Evolutionary conservation across 371 early-diverging fungal species (phyloP), one percentile per base, ranked within the genome.

Genomic region (Circinella minor): DNA sequence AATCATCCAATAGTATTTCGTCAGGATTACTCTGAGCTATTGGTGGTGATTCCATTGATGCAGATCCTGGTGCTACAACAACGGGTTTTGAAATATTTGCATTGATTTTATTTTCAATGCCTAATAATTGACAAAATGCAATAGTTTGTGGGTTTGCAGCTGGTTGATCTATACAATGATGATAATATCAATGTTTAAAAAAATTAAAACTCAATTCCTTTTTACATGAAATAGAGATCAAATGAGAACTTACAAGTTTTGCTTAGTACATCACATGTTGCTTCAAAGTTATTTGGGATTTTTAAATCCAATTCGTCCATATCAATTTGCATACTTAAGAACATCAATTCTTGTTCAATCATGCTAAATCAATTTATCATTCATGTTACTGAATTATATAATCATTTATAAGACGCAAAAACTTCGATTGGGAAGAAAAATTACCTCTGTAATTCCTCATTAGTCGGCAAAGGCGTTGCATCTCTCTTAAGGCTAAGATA

Each of bases 141-240:
- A 67, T 80, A 9, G 92, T 94, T 69, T 94, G 94, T 1, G 92
- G 92, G 72, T 93, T 94, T 17, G 75, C 55, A n/a, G 74, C 73
- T 17, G 84, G 81, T 37, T 65, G 36, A n/a, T 69, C 88, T 87
- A 73, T 1, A 63, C 11, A 51, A 11, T 74, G 74, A 60, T 81
- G 69, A 60, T 7, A 6, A 60, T 3, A 6, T 27, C 27, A 27
- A 1, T 61, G 36, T 14, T 18, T 36, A 36, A 11, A 15, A 47
- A 15, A 9, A 47, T 47, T 3, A 11, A 47, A 11, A 47, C 3
- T 9, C 9, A 1, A 11, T 47, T 15, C 47, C 15, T 15, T 47
- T 39, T 61, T 61, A 34, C 61, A 9, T 9, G 10, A 61, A 27
- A 27, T 27, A 27, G 27, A 27, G 27, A 0, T 2, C 27, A 15